A percentile compares a stretch with the other conserved stretches of the same genome.
phyloP scores from a whole-genome alignment of 805 yeast genomes.

The Candida dajiaensis region DNA sequence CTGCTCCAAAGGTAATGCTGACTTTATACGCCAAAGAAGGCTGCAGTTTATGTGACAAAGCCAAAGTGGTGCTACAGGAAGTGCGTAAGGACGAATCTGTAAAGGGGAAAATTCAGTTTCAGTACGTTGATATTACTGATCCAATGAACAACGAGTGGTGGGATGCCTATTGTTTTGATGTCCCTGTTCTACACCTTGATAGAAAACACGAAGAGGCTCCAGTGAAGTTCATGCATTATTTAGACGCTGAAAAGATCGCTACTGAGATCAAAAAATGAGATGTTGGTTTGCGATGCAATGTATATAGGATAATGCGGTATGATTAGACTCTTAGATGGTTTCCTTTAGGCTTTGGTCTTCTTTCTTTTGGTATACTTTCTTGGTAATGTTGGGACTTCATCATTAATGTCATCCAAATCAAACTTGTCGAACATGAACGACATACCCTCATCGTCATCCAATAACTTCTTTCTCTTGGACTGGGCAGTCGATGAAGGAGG shows the following conservation, averaged over 20 bases:
- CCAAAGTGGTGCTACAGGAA: slow-evolving; percentile 42
- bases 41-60: slow-evolving; percentile 65
- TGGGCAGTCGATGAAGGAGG: not conserved
- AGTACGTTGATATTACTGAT: slow-evolving; percentile 50
- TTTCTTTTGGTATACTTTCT: slow-evolving; percentile 20
- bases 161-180: slow-evolving; percentile 69
- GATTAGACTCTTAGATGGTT: not conserved
- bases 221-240: slow-evolving; percentile 62
- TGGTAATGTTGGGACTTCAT: slow-evolving; percentile 10
- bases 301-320: not conserved
- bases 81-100: slow-evolving; percentile 30
- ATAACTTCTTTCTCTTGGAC: slow-evolving; percentile 24
- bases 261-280: slow-evolving; percentile 38
- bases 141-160: slow-evolving; percentile 60
- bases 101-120: slow-evolving; percentile 28
- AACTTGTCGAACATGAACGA: slow-evolving; percentile 16
- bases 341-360: slow-evolving; percentile 8
- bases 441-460: slow-evolving; percentile 23
- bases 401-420: slow-evolving; percentile 15
- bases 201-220: slow-evolving; percentile 39
- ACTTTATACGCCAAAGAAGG: slow-evolving; percentile 66
- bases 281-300: not conserved
- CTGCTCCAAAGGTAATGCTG: slow-evolving; percentile 25
- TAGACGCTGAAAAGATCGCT: slow-evolving; percentile 47
- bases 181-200: slow-evolving; percentile 71